These are phyloP conservation scores for Leonotis leonurus DNA, from an alignment of 257 asterid genomes.

Conservation along the genomic window DNA sequence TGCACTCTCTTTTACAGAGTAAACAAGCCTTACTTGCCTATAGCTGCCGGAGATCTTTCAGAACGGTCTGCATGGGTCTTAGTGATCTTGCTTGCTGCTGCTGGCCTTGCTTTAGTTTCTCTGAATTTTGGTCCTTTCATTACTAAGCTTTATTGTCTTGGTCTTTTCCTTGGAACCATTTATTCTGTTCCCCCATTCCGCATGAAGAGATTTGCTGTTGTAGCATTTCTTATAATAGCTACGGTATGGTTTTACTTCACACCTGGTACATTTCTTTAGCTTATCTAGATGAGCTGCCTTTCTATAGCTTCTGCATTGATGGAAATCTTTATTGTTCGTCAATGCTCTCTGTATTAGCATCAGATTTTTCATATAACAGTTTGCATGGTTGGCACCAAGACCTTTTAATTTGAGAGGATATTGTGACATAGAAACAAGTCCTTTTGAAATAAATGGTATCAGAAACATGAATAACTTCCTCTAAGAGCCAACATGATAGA, in stretches of 20 bases:
- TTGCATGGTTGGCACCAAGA: background rate
- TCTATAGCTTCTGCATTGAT: slow-evolving; percentile 1
- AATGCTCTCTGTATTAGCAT: slow-evolving; percentile 1
- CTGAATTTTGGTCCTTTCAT: slow-evolving; percentile 87
- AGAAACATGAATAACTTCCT: background rate
- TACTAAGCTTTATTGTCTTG: slow-evolving; percentile 75
- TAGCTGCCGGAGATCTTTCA: slow-evolving; percentile 98
- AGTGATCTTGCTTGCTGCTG: slow-evolving; percentile 63
- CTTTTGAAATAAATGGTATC: background rate
- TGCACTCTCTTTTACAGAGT: slow-evolving; percentile 54
- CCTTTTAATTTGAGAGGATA: background rate
- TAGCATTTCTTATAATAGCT: slow-evolving; percentile 91
- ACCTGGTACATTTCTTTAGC: background rate
- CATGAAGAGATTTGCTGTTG: slow-evolving; percentile 73
- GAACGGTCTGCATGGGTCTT: slow-evolving; percentile 82
- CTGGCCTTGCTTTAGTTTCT: slow-evolving; percentile 74
- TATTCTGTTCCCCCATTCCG: slow-evolving; percentile 98
- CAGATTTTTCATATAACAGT: background rate
- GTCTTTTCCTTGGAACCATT: slow-evolving; percentile 90
- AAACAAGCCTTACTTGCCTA: slow-evolving; percentile 96
- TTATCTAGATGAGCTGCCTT: background rate
- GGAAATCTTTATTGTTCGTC: background rate
- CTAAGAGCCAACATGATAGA: background rate
- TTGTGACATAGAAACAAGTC: background rate
- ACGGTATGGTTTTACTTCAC: slow-evolving; percentile 48